phyloP scores from a whole-genome alignment of 2,329 filamentous ascomycete species.

The Fusarium coicis region DNA sequence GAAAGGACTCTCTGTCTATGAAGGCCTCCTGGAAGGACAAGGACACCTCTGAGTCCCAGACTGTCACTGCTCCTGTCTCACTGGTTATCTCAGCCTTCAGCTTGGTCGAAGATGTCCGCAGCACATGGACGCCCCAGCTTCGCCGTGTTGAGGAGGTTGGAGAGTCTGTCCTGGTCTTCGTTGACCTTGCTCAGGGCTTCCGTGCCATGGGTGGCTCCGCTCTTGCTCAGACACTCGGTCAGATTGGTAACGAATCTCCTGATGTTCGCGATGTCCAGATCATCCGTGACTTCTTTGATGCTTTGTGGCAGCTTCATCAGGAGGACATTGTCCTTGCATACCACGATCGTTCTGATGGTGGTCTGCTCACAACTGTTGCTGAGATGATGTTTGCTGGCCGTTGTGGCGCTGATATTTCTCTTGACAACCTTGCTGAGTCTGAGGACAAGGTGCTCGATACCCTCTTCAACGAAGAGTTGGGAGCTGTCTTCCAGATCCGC shows the following conservation, averaged over 20 bases:
- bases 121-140: slow-evolving; percentile 94
- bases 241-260: slow-evolving; percentile 85
- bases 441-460: slow-evolving; percentile 75
- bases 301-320: slow-evolving; percentile 72
- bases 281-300: slow-evolving; percentile 92
- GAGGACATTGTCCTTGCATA: slow-evolving; percentile 82
- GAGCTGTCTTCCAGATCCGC: slow-evolving; percentile 94
- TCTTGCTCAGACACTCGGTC: slow-evolving; percentile 87
- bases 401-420: slow-evolving; percentile 85
- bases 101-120: slow-evolving; percentile 81
- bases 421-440: slow-evolving; percentile 77
- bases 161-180: slow-evolving; percentile 87
- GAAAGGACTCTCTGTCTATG: slow-evolving; percentile 99
- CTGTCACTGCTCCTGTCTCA: slow-evolving; percentile 92
- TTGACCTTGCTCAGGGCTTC: slow-evolving; percentile 85
- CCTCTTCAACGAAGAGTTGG: slow-evolving; percentile 96
- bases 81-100: slow-evolving; percentile 92
- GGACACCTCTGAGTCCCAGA: slow-evolving; percentile 73
- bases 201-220: slow-evolving; percentile 91
- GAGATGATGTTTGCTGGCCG: slow-evolving; percentile 99
- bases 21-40: slow-evolving; percentile 93
- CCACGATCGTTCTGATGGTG: slow-evolving; percentile 94
- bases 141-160: slow-evolving; percentile 86
- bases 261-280: slow-evolving; percentile 86
- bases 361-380: slow-evolving; percentile 86